Evolutionary conservation across 2,329 filamentous ascomycete species (phyloP).

Genomic region (Botrytis galanthina): DNA sequence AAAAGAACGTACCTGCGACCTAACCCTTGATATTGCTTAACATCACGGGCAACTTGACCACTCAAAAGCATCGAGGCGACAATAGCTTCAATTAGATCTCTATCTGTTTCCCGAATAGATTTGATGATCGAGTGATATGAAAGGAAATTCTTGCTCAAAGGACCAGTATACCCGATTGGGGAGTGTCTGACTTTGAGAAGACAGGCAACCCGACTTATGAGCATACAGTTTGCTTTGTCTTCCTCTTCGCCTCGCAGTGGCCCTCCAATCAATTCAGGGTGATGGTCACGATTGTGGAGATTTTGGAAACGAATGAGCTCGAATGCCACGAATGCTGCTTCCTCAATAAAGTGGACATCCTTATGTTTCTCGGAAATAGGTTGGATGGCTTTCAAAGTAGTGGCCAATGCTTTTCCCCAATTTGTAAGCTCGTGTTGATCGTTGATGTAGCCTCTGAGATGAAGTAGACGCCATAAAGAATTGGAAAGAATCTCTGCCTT

Average conservation of each 20-base stretch:
- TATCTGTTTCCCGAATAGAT: slow-evolving; percentile 72
- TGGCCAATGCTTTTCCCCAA: slow-evolving; percentile 79
- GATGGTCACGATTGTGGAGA: slow-evolving; percentile 66
- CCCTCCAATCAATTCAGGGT: slow-evolving; percentile 54
- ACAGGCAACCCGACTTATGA: slow-evolving; percentile 84
- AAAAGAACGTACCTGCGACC: slow-evolving; percentile 60
- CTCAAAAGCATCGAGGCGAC: slow-evolving; percentile 77
- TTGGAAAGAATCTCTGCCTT: slow-evolving; percentile 70
- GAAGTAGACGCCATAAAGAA: slow-evolving; percentile 82
- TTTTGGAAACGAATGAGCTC: slow-evolving; percentile 80
- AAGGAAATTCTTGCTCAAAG: slow-evolving; percentile 84
- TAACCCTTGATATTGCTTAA: slow-evolving; percentile 58
- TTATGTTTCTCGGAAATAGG: slow-evolving; percentile 46
- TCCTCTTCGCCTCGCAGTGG: slow-evolving; percentile 60
- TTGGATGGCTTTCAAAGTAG: slow-evolving; percentile 62
- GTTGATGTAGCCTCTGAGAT: slow-evolving; percentile 82
- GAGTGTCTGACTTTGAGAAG: slow-evolving; percentile 80
- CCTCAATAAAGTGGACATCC: slow-evolving; percentile 58
- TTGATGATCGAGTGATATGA: slow-evolving; percentile 82
- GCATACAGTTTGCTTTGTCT: slow-evolving; percentile 73
- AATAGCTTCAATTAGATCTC: slow-evolving; percentile 82
- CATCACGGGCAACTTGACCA: slow-evolving; percentile 72
- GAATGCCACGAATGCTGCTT: slow-evolving; percentile 77
- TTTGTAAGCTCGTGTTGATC: slow-evolving; percentile 73
- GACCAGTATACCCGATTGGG: slow-evolving; percentile 87